Evolutionary conservation across 805 yeast genomes (phyloP), one percentile per base, ranked within the genome.

Genomic region (Diddensiella caesifluorescens): DNA sequence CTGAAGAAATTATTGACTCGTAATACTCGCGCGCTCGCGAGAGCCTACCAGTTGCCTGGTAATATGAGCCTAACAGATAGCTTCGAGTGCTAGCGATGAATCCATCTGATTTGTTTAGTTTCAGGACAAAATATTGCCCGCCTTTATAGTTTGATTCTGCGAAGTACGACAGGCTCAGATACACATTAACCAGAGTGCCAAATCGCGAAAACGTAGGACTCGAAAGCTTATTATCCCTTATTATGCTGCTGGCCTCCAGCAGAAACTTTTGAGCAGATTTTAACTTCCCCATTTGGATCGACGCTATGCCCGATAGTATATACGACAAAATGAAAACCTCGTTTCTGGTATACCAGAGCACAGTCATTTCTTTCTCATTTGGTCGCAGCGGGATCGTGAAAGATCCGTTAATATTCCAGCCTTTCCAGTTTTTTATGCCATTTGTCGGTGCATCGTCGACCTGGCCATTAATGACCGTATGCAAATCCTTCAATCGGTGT

Each of bases 51-150:
- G 36, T 36, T 4, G 35, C 36, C 22, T 42, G 45, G 13, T 35
- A 42, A 19, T 42, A 42, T 5, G 32, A 22, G 2, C 41, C 45
- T n/a, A 16, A 38, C 20, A 42, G 38, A 20, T 42, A 42, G 15
- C 32, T 29, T 23, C 38, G 32, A 13, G 9, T 6, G n/a, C n/a
- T n/a, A n/a, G n/a, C n/a, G n/a, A n/a, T n/a, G n/a, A n/a, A n/a
- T n/a, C n/a, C n/a, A n/a, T n/a, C n/a, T n/a, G n/a, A n/a, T n/a
- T n/a, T n/a, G n/a, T n/a, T n/a, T n/a, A n/a, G n/a, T n/a, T n/a
- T n/a, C n/a, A n/a, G n/a, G n/a, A n/a, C n/a, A n/a, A n/a, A n/a
- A n/a, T n/a, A n/a, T n/a, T n/a, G n/a, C n/a, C n/a, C n/a, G n/a
- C n/a, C n/a, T n/a, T n/a, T n/a, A n/a, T n/a, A n/a, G n/a, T n/a